Base-by-base conservation (phyloP, 2,329 filamentous ascomycete genomes). In the Cercospora zeina region DNA sequence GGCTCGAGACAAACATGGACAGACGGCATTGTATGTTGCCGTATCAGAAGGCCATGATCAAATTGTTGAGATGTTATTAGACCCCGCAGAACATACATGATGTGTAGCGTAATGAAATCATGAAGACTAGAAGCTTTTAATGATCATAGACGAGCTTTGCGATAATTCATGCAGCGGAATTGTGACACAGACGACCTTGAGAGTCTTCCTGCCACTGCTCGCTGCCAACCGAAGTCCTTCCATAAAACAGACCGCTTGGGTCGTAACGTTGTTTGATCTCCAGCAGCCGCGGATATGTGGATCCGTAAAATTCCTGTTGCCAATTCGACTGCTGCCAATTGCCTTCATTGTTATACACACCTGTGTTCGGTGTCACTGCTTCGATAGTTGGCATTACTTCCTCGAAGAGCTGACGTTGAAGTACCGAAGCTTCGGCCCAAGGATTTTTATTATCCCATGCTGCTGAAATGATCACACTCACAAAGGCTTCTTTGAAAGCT, bases 321-420 rank as follows among this genome's bases (percentile, higher is more conserved):
- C 73, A 79, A 63, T 78, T 69, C 1, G 73, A 74, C 67, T 80
- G 76, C 37, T 72, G 72, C 67, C 75, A 77, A 59, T 78, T 72
- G 9, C 69, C 76, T 58, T 80, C 79, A 58, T 80, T 81, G 61
- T 78, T 64, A 64, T 81, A 81, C 3, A 70, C 70, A 1, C 77
- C 76, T 6, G 72, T 73, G 42, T 73, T 70, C 0, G 78, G 77
- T 1, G 77, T 77, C 10, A 78, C 62, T 9, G 70, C 73, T 57
- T 77, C 74, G 2, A 81, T 65, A 51, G 72, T 69, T 4, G 78
- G 77, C 7, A 78, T 70, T 13, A 73, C 77, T 3, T 76, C 61
- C 27, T 67, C 63, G 34, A 37, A 37, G 34, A 37, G 34, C 13
- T 14, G 34, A 14, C 34, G 34, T 14, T 37, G 34, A 6, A 37